Conservation (phyloP, 1,139 yeast genomes). For the Pichia sp. region DNA sequence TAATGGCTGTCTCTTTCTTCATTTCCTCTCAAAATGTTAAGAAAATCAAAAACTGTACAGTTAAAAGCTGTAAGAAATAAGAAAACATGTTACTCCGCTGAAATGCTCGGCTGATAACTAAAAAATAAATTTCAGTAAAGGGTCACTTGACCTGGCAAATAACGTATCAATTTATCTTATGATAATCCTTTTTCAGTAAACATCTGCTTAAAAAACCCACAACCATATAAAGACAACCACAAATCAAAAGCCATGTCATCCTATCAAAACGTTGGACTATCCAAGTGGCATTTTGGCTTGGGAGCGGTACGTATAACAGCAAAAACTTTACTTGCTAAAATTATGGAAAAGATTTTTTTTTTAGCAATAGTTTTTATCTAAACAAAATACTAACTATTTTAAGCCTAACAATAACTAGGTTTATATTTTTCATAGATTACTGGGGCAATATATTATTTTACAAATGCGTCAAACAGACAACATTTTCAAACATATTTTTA, state of each 20-base stretch:
- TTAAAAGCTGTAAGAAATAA: too few relatives aligned
- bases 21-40: too few relatives aligned
- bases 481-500: conserved; percentile 16
- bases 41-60: too few relatives aligned
- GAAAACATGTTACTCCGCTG: too few relatives aligned
- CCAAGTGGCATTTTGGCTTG: conserved; percentile 15
- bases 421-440: conserved; percentile 9
- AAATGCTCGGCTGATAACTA: too few relatives aligned
- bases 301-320: conserved; percentile 16
- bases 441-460: conserved; percentile 19
- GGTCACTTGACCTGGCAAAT: too few relatives aligned
- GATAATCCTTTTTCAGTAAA: neutral
- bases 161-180: too few relatives aligned
- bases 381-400: neutral
- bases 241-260: conserved; percentile 1
- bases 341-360: neutral
- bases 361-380: neutral
- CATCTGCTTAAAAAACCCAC: neutral
- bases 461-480: conserved; percentile 20
- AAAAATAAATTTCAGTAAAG: too few relatives aligned
- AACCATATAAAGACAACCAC: too few relatives aligned
- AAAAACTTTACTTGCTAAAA: neutral
- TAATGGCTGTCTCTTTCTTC: too few relatives aligned
- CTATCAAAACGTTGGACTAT: conserved; percentile 4
- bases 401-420: conserved; percentile 7